phyloP scores from a whole-genome alignment of 2,329 filamentous ascomycete species.

The Calonectria pseudoreteaudii region DNA sequence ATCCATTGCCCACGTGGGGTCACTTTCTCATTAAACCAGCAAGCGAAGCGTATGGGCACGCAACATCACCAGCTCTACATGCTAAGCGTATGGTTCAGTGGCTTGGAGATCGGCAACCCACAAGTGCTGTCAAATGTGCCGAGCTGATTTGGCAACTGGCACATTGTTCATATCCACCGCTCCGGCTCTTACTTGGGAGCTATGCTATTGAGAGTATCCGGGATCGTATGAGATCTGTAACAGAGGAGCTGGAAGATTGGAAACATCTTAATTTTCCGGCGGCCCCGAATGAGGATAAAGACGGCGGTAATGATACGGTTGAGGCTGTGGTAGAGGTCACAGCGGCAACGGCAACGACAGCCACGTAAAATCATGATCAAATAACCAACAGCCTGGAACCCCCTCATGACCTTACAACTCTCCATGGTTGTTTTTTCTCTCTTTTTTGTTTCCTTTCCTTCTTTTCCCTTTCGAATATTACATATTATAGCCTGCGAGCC shows the following conservation, averaged over 20 bases:
- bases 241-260: constrained; percentile 95
- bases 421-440: neutral
- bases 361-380: neutral
- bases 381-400: neutral
- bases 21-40: constrained; percentile 92
- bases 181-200: constrained; percentile 87
- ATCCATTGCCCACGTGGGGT: constrained; percentile 79
- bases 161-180: constrained; percentile 92
- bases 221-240: constrained; percentile 88
- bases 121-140: constrained; percentile 91
- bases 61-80: constrained; percentile 87
- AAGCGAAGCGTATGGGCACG: constrained; percentile 81
- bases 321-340: constrained; percentile 12
- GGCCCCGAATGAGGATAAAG: constrained; percentile 41
- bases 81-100: constrained; percentile 93
- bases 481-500: neutral
- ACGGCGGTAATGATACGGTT: constrained; percentile 32
- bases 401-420: neutral
- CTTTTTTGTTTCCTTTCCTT: neutral
- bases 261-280: constrained; percentile 81
- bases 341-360: neutral
- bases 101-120: constrained; percentile 92
- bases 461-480: neutral
- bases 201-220: constrained; percentile 97
- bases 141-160: constrained; percentile 95